Conservation (phyloP, 805 yeast species). For the Kockiozyma suomiensis region DNA sequence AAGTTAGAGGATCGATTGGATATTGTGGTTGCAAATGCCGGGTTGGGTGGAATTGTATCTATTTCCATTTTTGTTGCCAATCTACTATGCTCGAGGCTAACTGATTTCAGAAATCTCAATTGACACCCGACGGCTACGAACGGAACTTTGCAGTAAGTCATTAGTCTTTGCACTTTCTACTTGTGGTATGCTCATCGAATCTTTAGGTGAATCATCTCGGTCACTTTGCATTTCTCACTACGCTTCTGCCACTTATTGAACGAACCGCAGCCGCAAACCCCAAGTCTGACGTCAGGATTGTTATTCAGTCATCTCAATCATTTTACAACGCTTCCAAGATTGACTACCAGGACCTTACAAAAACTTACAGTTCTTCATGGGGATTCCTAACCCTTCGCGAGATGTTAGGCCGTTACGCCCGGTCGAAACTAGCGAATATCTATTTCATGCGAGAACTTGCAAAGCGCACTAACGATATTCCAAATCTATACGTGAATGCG, state of each 20-base stretch:
- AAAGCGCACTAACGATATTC: slow-evolving; percentile 3
- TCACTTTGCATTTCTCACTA: slow-evolving; percentile 31
- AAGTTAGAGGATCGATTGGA: slow-evolving; percentile 52
- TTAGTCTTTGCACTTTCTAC: background rate
- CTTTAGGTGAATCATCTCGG: slow-evolving; percentile 28
- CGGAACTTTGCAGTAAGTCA: slow-evolving; percentile 27
- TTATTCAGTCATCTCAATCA: slow-evolving; percentile 19
- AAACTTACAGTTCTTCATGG: slow-evolving; percentile 9
- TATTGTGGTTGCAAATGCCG: slow-evolving; percentile 73
- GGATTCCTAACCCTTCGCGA: slow-evolving; percentile 11
- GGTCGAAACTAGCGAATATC: slow-evolving; percentile 30
- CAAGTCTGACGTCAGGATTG: slow-evolving; percentile 23
- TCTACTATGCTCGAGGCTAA: background rate
- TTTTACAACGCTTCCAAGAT: slow-evolving; percentile 11
- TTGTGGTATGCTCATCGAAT: background rate
- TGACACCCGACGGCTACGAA: slow-evolving; percentile 31
- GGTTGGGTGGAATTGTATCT: slow-evolving; percentile 46
- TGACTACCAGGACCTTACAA: slow-evolving; percentile 17
- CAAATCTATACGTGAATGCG: slow-evolving; percentile 31
- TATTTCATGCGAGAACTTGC: slow-evolving; percentile 22
- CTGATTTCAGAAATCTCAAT: slow-evolving; percentile 13
- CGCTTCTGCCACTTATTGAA: slow-evolving; percentile 26
- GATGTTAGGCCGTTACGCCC: slow-evolving; percentile 23
- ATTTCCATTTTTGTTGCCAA: background rate
- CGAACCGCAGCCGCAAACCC: slow-evolving; percentile 22